These are phyloP conservation scores for Trifolium fragiferum DNA, from an alignment of 306 rosid species.

Conservation along the genomic window DNA sequence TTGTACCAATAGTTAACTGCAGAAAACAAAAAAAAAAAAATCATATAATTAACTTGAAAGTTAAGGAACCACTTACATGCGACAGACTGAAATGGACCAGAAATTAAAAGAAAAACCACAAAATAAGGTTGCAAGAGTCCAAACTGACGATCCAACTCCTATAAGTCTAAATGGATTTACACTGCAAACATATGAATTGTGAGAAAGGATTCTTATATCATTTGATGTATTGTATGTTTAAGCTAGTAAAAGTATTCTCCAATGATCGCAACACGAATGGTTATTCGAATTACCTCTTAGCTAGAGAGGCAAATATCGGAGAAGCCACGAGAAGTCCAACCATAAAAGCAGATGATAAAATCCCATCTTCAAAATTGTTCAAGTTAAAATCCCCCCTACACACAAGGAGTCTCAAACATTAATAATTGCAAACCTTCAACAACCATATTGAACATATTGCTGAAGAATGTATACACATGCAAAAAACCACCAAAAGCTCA, in stretches of 20 bases:
- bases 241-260: too few species aligned
- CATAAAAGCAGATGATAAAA: slow-evolving; percentile 77
- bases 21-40: slow-evolving; percentile 1
- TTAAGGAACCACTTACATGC: slow-evolving; percentile 68
- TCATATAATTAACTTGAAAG: slow-evolving; percentile 17
- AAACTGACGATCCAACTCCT: slow-evolving; percentile 83
- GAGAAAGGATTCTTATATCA: slow-evolving; percentile 21
- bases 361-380: slow-evolving; percentile 71
- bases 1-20: slow-evolving; percentile 8
- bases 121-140: slow-evolving; percentile 72
- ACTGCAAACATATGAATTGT: slow-evolving; percentile 51
- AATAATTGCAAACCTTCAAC: too few species aligned
- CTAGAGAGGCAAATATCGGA: slow-evolving; percentile 69
- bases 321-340: slow-evolving; percentile 78
- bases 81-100: slow-evolving; percentile 81
- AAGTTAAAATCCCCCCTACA: slow-evolving; percentile 67
- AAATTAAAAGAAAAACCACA: slow-evolving; percentile 70
- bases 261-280: slow-evolving; percentile 2
- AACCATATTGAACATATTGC: too few species aligned
- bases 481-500: too few species aligned
- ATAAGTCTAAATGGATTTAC: slow-evolving; percentile 84
- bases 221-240: background rate
- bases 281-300: slow-evolving; percentile 54
- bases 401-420: background rate
- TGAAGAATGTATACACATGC: too few species aligned